These are phyloP conservation scores for Chaetomium cochliodes DNA, from an alignment of 495 filamentous ascomycete species.

Conservation along the genomic window DNA sequence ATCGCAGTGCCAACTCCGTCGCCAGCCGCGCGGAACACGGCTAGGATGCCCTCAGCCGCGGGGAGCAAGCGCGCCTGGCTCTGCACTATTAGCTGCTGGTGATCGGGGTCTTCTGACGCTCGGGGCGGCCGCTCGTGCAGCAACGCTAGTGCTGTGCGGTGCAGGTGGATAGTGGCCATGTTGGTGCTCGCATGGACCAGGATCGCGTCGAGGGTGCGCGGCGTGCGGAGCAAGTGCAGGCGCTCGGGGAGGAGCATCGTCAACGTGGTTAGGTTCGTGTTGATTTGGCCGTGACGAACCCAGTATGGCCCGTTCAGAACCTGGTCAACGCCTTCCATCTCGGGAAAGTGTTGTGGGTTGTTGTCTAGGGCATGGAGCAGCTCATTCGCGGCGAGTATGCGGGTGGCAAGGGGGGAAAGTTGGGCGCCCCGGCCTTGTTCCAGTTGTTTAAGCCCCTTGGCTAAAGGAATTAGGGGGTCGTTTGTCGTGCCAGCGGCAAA, in stretches of 20 bases:
- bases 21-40: not conserved
- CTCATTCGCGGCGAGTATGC: constrained; percentile 1
- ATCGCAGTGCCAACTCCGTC: not conserved
- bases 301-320: not conserved
- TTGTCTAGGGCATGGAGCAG: not conserved
- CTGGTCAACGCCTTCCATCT: not conserved
- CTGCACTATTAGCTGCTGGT: not conserved
- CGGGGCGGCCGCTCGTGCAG: too few relatives aligned
- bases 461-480: not conserved
- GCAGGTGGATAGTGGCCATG: not conserved
- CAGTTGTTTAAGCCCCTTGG: not conserved
- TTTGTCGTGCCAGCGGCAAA: not conserved
- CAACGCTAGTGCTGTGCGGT: not conserved
- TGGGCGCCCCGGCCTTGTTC: not conserved
- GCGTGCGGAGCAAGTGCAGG: not conserved
- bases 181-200: not conserved
- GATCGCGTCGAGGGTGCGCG: not conserved
- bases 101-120: too few relatives aligned
- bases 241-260: not conserved
- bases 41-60: not conserved
- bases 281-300: not conserved
- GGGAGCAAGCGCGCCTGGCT: not conserved
- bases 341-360: not conserved
- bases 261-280: not conserved
- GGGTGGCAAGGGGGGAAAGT: not conserved